Conservation (phyloP, 164 flowering plant species). For the Warburgia ugandensis region DNA sequence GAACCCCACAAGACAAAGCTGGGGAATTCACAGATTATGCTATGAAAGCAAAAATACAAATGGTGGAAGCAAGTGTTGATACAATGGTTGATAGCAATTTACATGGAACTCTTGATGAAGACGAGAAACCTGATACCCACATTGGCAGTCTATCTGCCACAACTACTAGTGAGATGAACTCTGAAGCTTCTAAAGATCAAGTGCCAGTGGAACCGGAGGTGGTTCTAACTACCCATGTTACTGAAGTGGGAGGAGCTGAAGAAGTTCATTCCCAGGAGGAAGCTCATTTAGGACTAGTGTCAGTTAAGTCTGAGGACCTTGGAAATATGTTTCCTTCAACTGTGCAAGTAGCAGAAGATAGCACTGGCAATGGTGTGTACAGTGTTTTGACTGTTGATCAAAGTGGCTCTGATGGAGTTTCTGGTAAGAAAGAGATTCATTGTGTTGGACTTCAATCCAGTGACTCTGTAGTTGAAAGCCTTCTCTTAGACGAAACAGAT, state of each 20-base stretch:
- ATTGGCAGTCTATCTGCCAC: no score
- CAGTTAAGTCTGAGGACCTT: conserved; percentile 8
- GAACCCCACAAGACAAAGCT: no score
- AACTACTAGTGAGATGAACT: conserved; percentile 16
- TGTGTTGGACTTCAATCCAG: neutral
- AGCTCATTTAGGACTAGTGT: conserved; percentile 1
- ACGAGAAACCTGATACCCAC: no score
- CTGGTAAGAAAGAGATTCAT: neutral
- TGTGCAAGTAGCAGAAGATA: conserved; percentile 12
- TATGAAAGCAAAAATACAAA: no score
- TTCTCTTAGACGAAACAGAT: neutral
- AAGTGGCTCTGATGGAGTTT: conserved; percentile 7
- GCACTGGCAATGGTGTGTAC: conserved; percentile 7
- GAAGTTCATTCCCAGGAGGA: no score
- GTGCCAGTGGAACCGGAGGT: conserved; percentile 10
- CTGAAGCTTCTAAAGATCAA: conserved; percentile 24
- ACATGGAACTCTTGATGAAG: no score
- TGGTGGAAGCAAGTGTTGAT: no score
- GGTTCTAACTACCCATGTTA: neutral
- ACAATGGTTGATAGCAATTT: no score
- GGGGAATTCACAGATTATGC: no score
- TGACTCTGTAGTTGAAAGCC: neutral
- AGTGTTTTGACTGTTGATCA: conserved; percentile 11
- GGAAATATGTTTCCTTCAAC: conserved; percentile 6
- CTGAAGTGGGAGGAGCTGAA: neutral